These are phyloP conservation scores for Aphanomyces astaci DNA, from an alignment of 352 stramenopile genomes.

Conservation along the genomic window DNA sequence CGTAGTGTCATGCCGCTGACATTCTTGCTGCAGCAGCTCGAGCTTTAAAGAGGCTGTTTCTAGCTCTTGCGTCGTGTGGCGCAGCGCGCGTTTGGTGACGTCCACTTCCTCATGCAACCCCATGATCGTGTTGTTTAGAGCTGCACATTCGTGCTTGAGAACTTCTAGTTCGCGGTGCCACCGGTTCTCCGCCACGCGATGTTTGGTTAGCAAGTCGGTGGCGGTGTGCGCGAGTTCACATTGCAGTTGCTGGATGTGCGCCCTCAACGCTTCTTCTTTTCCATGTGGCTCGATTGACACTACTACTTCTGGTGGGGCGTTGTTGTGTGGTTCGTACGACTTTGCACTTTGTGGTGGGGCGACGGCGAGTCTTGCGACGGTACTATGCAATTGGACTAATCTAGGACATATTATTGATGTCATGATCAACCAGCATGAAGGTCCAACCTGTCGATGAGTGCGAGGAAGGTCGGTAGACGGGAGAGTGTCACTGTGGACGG, in stretches of 20 bases:
- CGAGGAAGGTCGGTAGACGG: slow-evolving; percentile 4
- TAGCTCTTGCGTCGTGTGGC: background rate
- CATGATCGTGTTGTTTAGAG: background rate
- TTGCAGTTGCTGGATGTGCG: background rate
- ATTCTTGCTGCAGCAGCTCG: slow-evolving; percentile 4
- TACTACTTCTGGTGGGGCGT: background rate
- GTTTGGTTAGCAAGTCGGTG: background rate
- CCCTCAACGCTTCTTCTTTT: background rate
- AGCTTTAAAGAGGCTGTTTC: background rate
- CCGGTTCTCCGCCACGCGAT: background rate
- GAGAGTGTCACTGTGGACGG: background rate
- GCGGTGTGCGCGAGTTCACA: background rate
- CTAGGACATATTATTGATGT: no score
- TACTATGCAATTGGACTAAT: no score
- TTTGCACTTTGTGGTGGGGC: no score
- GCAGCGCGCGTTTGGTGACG: background rate
- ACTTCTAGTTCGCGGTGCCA: background rate
- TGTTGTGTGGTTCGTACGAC: no score
- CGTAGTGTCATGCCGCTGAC: background rate
- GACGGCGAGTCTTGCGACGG: no score
- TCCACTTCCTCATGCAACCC: background rate
- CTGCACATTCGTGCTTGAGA: background rate
- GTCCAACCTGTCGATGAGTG: background rate
- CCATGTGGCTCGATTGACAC: background rate
- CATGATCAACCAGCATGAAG: background rate